phyloP scores from a whole-genome alignment of 768 basidiomycete genomes.

The Tricholoma matsutake region DNA sequence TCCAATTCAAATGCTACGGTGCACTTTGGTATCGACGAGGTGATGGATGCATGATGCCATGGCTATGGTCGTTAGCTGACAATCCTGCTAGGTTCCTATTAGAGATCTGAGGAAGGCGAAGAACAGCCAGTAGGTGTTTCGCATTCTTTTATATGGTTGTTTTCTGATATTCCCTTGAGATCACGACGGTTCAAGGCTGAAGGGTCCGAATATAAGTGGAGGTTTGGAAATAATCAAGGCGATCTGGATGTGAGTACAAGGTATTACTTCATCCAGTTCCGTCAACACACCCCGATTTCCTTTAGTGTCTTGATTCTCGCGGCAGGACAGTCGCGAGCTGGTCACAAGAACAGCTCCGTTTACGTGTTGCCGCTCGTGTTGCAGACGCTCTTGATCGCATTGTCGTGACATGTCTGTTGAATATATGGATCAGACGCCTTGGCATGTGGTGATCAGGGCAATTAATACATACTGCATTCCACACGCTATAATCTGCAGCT shows the following conservation, averaged over 20 bases:
- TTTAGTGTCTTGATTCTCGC: conserved; percentile 48
- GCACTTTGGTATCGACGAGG: conserved; percentile 48
- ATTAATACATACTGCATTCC: not conserved
- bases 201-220: conserved; percentile 57
- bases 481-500: not conserved
- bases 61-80: not conserved
- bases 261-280: not conserved
- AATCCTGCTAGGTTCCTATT: conserved; percentile 28
- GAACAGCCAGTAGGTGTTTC: conserved; percentile 45
- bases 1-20: conserved; percentile 42
- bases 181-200: conserved; percentile 53
- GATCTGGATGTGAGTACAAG: conserved; percentile 43
- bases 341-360: conserved; percentile 34
- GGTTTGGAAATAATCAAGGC: conserved; percentile 37
- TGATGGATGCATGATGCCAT: conserved; percentile 16
- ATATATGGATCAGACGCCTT: conserved; percentile 45
- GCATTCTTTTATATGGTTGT: not conserved
- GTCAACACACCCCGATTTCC: conserved; percentile 1
- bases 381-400: conserved; percentile 45
- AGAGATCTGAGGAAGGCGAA: conserved; percentile 48
- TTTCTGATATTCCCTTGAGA: conserved; percentile 22
- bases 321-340: conserved; percentile 47
- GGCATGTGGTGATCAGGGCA: conserved; percentile 38
- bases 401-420: conserved; percentile 51
- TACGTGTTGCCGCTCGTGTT: conserved; percentile 40